Percentiles rank a stretch among this genome's conserved stretches.
These are phyloP conservation scores for Trichomonascus vanleenenianus DNA, from an alignment of 805 yeast species.

Conservation along the genomic window DNA sequence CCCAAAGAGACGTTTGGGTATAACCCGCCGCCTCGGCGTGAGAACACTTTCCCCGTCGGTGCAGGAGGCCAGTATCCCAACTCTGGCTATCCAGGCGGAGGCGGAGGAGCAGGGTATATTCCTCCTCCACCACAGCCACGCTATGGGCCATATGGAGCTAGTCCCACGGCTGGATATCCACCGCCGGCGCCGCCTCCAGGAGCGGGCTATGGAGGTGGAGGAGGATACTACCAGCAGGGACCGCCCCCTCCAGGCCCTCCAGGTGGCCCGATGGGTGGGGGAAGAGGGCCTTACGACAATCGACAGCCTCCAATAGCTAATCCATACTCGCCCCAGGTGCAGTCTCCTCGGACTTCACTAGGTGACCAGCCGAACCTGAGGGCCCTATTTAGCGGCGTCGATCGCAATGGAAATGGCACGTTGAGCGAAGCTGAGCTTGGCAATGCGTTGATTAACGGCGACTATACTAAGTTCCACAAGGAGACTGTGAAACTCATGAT, in stretches of 20 bases:
- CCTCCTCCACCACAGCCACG: slow-evolving; percentile 9
- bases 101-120: not conserved
- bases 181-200: slow-evolving; percentile 4
- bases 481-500: slow-evolving; percentile 58
- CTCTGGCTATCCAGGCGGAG: not conserved
- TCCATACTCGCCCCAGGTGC: not conserved
- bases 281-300: not conserved
- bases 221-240: not conserved
- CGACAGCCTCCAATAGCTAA: no score
- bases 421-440: slow-evolving; percentile 52
- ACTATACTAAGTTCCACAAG: slow-evolving; percentile 52
- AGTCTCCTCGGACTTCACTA: slow-evolving; percentile 2
- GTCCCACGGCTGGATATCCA: not conserved
- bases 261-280: not conserved
- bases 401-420: slow-evolving; percentile 45
- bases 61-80: not conserved
- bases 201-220: not conserved
- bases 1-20: slow-evolving; percentile 18
- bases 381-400: slow-evolving; percentile 22
- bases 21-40: slow-evolving; percentile 4
- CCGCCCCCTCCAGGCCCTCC: slow-evolving; percentile 9
- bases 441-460: slow-evolving; percentile 52
- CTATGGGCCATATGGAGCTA: slow-evolving; percentile 2
- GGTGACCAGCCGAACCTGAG: slow-evolving; percentile 17
- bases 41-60: not conserved